A percentile compares a stretch with the other conserved stretches of the same genome.
Conservation (phyloP, 2,329 filamentous ascomycete species). For the Arthrobotrys musiformis region DNA sequence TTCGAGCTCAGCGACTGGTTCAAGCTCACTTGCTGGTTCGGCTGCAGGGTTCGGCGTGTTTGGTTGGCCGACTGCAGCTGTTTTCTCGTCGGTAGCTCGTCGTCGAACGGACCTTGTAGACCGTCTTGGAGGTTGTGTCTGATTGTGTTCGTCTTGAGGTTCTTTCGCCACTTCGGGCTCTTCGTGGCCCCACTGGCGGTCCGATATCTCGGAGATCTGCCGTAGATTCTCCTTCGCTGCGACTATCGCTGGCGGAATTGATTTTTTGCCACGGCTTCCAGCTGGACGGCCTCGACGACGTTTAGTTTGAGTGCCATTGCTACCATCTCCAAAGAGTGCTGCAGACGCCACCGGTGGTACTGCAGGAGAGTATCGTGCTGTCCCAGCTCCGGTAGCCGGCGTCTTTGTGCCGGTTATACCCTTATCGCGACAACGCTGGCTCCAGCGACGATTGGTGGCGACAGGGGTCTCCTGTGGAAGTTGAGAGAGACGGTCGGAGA, state of each 20-base stretch:
- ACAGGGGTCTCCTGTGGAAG: slow-evolving; percentile 3
- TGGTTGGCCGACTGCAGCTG: too few species aligned
- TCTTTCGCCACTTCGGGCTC: background rate
- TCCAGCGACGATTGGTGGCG: background rate
- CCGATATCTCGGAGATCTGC: slow-evolving; percentile 29
- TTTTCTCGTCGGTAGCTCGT: too few species aligned
- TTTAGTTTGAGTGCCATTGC: background rate
- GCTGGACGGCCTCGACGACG: slow-evolving; percentile 14
- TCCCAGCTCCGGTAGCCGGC: background rate
- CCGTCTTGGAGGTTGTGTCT: background rate
- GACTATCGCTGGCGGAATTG: slow-evolving; percentile 8
- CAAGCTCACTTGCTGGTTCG: too few species aligned
- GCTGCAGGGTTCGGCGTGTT: too few species aligned
- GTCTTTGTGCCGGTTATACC: background rate
- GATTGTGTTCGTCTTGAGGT: background rate
- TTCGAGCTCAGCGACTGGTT: too few species aligned
- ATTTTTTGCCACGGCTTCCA: slow-evolving; percentile 7
- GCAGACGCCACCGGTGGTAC: background rate
- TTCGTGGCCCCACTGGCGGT: slow-evolving; percentile 33
- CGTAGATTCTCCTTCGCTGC: slow-evolving; percentile 31
- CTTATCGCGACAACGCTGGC: slow-evolving; percentile 13
- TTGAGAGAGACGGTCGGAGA: slow-evolving; percentile 31
- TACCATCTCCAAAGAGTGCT: background rate
- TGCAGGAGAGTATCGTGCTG: background rate
- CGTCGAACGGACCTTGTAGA: slow-evolving; percentile 1